Evolutionary conservation across 2,329 filamentous ascomycete genomes (phyloP), one percentile per base, ranked within the genome.

Genomic region (Trichoderma atrobrunneum): DNA sequence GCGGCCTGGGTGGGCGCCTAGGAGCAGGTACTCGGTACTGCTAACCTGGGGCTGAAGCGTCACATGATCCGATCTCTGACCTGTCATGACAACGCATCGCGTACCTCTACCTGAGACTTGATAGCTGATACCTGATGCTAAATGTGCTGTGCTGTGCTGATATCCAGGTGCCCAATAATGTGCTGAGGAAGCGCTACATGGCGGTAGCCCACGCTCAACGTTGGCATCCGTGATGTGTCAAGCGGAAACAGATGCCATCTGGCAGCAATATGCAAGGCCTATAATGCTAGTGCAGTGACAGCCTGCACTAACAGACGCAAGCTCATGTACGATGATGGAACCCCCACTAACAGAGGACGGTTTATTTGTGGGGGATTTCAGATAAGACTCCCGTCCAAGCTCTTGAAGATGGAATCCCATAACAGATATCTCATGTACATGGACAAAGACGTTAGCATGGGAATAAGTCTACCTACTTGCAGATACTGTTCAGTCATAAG

Each of bases 41-140:
- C 48, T 2, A 54, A 34, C 30, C 30, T 43, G 18, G 32, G 48
- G 64, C 24, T 21, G 57, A 6, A 11, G 67, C 39, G 28, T 70
- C 67, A 70, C 67, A 70, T 70, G 67, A 70, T 59, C 57, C 5
- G 56, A 70, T 59, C 57, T 11, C 56, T 69, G 67, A 54, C 57
- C 57, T 70, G 67, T 61, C 57, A 7, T 70, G 67, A 70, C 67
- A 70, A 62, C 67, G 57, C 67, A 70, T 62, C 67, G 26, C 30
- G n/a, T 28, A n/a, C 26, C 28, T n/a, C 3, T 28, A 32, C 57
- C 59, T 3, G 10, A 10, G 10, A n/a, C 18, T 11, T 21, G 43
- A n/a, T 51, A 16, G 26, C 39, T 36, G 24, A 51, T 32, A 59
- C 64, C 30, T 16, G 21, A 67, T 57, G 30, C 30, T 8, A 54